Percentiles rank a stretch among this genome's conserved stretches.
Conservation (phyloP, 1,139 yeast species). For the Pichia sp. region DNA sequence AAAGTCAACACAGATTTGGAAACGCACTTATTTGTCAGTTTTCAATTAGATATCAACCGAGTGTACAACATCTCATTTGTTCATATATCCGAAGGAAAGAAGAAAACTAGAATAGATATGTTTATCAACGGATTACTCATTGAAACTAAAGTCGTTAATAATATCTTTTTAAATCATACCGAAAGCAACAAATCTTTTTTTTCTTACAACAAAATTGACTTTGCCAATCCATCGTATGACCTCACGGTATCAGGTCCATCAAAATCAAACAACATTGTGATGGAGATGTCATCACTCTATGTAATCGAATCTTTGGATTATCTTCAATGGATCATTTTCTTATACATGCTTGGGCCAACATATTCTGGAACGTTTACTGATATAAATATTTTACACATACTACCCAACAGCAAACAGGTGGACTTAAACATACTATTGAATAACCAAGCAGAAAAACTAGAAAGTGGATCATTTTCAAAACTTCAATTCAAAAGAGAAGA, state of each 20-base stretch:
- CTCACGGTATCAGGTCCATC: constrained; percentile 19
- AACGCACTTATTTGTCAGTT: constrained; percentile 27
- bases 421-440: constrained; percentile 1
- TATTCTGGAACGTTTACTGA: constrained; percentile 41
- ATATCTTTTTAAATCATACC: constrained; percentile 15
- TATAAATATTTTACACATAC: constrained; percentile 31
- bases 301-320: background rate
- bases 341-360: constrained; percentile 38
- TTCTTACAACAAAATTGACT: background rate
- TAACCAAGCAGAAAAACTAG: background rate
- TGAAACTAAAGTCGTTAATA: constrained; percentile 31
- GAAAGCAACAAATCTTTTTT: background rate
- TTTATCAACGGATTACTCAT: constrained; percentile 36
- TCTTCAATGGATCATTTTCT: constrained; percentile 36
- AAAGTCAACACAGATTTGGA: constrained; percentile 13
- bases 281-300: constrained; percentile 18
- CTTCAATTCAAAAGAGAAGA: background rate
- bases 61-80: constrained; percentile 30
- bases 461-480: background rate
- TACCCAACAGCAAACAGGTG: constrained; percentile 34
- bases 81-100: constrained; percentile 23
- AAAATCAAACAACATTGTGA: constrained; percentile 5
- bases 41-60: constrained; percentile 25
- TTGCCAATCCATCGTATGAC: background rate
- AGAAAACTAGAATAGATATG: constrained; percentile 31